Evolutionary conservation across 805 yeast genomes (phyloP).

Genomic region (Metschnikowia cerradonensis): DNA sequence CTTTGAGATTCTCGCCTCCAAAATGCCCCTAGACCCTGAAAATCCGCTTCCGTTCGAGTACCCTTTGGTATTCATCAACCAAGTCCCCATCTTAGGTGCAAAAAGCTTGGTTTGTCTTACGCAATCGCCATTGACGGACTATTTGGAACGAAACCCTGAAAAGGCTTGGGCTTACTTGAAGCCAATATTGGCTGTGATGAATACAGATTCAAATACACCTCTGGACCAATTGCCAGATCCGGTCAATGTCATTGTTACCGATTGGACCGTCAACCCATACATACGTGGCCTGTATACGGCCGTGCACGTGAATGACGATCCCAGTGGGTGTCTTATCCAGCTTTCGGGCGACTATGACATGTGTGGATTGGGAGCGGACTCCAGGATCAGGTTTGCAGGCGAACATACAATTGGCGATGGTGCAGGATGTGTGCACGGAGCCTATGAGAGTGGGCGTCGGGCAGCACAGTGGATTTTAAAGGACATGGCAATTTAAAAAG

Average conservation of each 20-base stretch:
- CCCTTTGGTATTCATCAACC: conserved; percentile 62
- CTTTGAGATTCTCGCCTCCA: conserved; percentile 15
- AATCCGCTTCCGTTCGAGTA: conserved; percentile 48
- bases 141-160: conserved; percentile 46
- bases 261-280: conserved; percentile 80
- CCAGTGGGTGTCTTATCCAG: conserved; percentile 58
- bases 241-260: conserved; percentile 42
- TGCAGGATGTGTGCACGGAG: conserved; percentile 91
- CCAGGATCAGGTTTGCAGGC: conserved; percentile 75
- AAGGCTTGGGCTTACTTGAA: conserved; percentile 54
- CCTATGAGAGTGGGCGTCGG: conserved; percentile 71
- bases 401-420: conserved; percentile 86
- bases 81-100: conserved; percentile 29
- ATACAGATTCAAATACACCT: too few species aligned
- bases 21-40: conserved; percentile 14
- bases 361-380: conserved; percentile 43
- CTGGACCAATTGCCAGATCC: conserved; percentile 18
- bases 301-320: conserved; percentile 63
- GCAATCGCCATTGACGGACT: conserved; percentile 70
- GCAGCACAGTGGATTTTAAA: conserved; percentile 41
- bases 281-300: conserved; percentile 82
- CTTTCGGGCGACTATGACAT: conserved; percentile 42
- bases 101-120: conserved; percentile 57
- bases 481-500: background rate
- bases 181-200: conserved; percentile 40